A percentile compares a stretch with the other conserved stretches of the same genome.
Conservation (phyloP, 2,329 filamentous ascomycete genomes). For the Orbilia brochopaga region DNA sequence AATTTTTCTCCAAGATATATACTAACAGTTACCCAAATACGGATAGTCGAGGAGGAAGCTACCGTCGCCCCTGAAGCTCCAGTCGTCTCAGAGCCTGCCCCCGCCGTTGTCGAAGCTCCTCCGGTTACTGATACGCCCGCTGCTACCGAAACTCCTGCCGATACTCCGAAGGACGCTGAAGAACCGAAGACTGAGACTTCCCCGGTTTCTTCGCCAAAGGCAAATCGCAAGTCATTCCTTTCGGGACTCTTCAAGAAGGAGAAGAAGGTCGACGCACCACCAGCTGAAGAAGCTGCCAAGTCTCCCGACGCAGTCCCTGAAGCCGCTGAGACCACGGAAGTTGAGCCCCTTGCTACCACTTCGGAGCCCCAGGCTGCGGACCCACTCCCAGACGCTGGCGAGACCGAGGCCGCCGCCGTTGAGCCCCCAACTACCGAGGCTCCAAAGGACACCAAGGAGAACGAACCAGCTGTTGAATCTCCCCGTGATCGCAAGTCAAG, state of each 20-base stretch:
- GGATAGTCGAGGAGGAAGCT: slow-evolving; percentile 54
- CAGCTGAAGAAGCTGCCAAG: slow-evolving; percentile 38
- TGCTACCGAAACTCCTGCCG: slow-evolving; percentile 29
- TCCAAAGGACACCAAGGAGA: slow-evolving; percentile 20
- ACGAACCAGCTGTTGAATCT: slow-evolving; percentile 18
- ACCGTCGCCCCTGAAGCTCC: slow-evolving; percentile 46
- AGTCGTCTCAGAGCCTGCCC: slow-evolving; percentile 50
- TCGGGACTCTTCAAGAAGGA: slow-evolving; percentile 39
- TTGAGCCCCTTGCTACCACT: slow-evolving; percentile 10
- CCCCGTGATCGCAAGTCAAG: slow-evolving; percentile 24
- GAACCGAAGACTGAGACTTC: slow-evolving; percentile 45
- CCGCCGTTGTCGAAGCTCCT: slow-evolving; percentile 56
- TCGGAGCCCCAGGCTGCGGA: slow-evolving; percentile 32
- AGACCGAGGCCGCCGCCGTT: slow-evolving; percentile 2
- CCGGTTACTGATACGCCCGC: slow-evolving; percentile 48
- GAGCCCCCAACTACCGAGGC: slow-evolving; percentile 11
- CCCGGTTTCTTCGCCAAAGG: slow-evolving; percentile 37
- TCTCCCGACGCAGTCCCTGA: slow-evolving; percentile 5
- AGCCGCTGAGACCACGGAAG: slow-evolving; percentile 9
- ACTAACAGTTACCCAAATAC: slow-evolving; percentile 28
- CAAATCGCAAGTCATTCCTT: slow-evolving; percentile 46
- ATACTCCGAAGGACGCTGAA: slow-evolving; percentile 51
- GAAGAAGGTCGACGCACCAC: slow-evolving; percentile 31
- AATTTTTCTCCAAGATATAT: no score
- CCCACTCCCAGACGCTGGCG: slow-evolving; percentile 17